Conservation (phyloP, 805 yeast genomes). For the Sugiyamaella americana region DNA sequence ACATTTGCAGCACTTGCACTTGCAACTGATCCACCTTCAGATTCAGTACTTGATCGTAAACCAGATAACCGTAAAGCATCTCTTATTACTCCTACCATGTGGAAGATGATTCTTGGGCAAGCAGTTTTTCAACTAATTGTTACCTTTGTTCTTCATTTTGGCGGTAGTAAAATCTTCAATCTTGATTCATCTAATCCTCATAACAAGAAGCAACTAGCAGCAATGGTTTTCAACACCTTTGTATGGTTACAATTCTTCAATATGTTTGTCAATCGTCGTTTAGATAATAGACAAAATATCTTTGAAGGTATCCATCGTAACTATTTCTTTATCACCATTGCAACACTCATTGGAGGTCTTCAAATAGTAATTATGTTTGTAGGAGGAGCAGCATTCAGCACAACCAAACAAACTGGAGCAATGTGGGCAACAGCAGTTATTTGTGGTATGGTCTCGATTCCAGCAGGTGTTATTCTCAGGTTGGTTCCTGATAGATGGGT, state of each 20-base stretch:
- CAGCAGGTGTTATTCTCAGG: conserved; percentile 71
- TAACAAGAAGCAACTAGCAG: conserved; percentile 55
- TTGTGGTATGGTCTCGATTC: conserved; percentile 76
- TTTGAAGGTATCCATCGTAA: conserved; percentile 77
- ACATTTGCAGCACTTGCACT: conserved; percentile 95
- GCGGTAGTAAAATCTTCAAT: conserved; percentile 55
- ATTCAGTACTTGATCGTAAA: conserved; percentile 63
- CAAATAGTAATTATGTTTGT: conserved; percentile 91
- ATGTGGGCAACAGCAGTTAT: conserved; percentile 88
- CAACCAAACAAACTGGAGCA: conserved; percentile 69
- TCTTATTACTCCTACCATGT: conserved; percentile 84
- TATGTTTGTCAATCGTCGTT: conserved; percentile 79
- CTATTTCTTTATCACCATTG: conserved; percentile 71
- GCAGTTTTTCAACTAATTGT: conserved; percentile 68
- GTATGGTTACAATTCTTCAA: conserved; percentile 98
- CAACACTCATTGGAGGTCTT: conserved; percentile 67
- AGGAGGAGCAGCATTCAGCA: conserved; percentile 93
- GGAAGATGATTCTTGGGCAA: conserved; percentile 97
- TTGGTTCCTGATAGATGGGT: conserved; percentile 64
- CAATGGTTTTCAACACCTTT: conserved; percentile 91
- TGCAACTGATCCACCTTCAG: conserved; percentile 96
- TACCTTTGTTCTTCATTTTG: conserved; percentile 77
- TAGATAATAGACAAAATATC: conserved; percentile 80
- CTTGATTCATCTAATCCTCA: conserved; percentile 32
- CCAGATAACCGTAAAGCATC: conserved; percentile 81